A percentile compares a stretch with the other conserved stretches of the same genome.
Conservation (phyloP, 2,329 filamentous ascomycete genomes). For the Coniochaeta hoffmannii region DNA sequence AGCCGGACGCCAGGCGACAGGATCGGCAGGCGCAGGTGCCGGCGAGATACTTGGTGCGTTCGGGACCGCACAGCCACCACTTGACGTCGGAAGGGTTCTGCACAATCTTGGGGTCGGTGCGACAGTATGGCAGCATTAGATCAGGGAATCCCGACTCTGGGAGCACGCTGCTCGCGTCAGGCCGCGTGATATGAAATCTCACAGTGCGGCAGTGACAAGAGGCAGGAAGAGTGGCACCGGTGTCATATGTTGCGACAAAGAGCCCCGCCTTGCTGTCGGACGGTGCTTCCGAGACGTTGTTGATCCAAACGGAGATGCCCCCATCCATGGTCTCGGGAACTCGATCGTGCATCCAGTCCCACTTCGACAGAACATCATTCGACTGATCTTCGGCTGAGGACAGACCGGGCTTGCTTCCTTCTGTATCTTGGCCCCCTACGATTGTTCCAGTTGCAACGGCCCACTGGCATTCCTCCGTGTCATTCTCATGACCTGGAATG, state of each 20-base stretch:
- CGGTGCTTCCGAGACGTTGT: neutral
- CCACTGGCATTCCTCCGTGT: slow-evolving; percentile 19
- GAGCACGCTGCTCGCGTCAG: slow-evolving; percentile 34
- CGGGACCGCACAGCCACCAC: slow-evolving; percentile 48
- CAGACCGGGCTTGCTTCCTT: neutral
- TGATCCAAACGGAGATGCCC: slow-evolving; percentile 26
- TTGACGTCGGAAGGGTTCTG: slow-evolving; percentile 41
- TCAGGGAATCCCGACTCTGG: slow-evolving; percentile 45
- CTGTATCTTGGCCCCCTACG: slow-evolving; percentile 3
- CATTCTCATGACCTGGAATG: neutral
- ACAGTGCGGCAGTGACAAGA: slow-evolving; percentile 45
- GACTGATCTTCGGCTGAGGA: neutral
- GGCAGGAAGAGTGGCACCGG: slow-evolving; percentile 13
- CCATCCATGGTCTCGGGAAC: slow-evolving; percentile 27
- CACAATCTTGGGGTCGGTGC: slow-evolving; percentile 16
- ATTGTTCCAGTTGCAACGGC: slow-evolving; percentile 30
- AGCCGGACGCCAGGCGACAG: slow-evolving; percentile 53
- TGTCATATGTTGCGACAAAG: neutral
- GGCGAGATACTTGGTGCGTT: slow-evolving; percentile 45
- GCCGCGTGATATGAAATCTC: slow-evolving; percentile 48
- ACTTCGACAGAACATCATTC: no score
- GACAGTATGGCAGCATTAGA: slow-evolving; percentile 40
- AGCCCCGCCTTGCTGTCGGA: neutral
- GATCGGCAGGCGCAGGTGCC: slow-evolving; percentile 55
- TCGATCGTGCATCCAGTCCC: slow-evolving; percentile 13